A percentile compares a stretch with the other conserved stretches of the same genome.
Conservation (phyloP, 805 yeast genomes). For the Citeromyces matritensis region DNA sequence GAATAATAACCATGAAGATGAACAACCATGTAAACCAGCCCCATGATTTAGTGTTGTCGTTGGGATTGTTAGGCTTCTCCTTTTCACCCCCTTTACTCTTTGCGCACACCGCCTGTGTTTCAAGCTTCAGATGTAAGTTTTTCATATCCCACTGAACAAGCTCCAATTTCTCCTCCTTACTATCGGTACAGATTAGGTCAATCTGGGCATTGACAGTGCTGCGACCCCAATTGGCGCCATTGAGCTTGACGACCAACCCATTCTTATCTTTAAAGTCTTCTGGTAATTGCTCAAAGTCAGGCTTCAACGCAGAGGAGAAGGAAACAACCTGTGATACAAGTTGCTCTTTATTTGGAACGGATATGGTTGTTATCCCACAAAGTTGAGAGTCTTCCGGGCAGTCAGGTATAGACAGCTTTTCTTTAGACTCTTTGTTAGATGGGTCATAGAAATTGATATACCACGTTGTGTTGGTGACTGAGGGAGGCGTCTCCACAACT, state of each 20-base stretch:
- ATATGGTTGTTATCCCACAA: slow-evolving; percentile 57
- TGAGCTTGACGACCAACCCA: slow-evolving; percentile 22
- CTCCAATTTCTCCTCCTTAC: slow-evolving; percentile 11
- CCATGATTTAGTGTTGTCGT: slow-evolving; percentile 29
- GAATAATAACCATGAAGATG: slow-evolving; percentile 51
- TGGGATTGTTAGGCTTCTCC: slow-evolving; percentile 12
- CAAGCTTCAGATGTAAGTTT: slow-evolving; percentile 13
- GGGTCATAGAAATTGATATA: slow-evolving; percentile 56
- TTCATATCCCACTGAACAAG: slow-evolving; percentile 22
- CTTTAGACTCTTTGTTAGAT: slow-evolving; percentile 15
- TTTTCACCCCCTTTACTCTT: slow-evolving; percentile 11
- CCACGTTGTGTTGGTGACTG: slow-evolving; percentile 49
- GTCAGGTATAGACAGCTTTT: slow-evolving; percentile 18
- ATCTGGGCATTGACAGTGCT: slow-evolving; percentile 28
- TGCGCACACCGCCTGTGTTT: slow-evolving; percentile 24
- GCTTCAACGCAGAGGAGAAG: slow-evolving; percentile 25
- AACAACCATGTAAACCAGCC: slow-evolving; percentile 79
- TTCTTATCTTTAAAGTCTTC: slow-evolving; percentile 14
- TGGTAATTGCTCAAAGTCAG: slow-evolving; percentile 9
- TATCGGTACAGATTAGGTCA: slow-evolving; percentile 27
- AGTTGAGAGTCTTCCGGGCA: slow-evolving; percentile 65
- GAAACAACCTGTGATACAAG: slow-evolving; percentile 49
- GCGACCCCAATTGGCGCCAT: slow-evolving; percentile 62
- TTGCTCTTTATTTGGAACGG: slow-evolving; percentile 30
- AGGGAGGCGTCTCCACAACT: slow-evolving; percentile 63